phyloP scores from a whole-genome alignment of 2,329 filamentous ascomycete species.

The Stemphylium lycopersici region DNA sequence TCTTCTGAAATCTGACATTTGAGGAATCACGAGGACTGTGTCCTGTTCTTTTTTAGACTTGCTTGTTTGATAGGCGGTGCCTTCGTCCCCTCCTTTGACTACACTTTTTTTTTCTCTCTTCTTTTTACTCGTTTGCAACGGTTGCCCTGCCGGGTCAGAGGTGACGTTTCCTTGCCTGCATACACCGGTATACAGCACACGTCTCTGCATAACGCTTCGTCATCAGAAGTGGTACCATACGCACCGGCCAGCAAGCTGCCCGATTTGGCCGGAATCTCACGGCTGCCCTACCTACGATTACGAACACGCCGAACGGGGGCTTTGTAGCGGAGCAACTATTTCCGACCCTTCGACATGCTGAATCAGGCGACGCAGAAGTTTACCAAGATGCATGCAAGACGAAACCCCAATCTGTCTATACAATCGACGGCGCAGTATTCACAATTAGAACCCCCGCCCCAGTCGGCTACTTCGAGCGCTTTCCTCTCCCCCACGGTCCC shows the following conservation, averaged over 20 bases:
- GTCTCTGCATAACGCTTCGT: constrained; percentile 3
- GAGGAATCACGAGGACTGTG: constrained; percentile 1
- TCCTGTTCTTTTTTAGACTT: background rate
- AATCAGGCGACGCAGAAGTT: constrained; percentile 44
- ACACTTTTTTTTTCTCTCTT: background rate
- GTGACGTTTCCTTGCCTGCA: constrained; percentile 15
- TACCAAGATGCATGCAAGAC: constrained; percentile 54
- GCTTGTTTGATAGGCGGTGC: constrained; percentile 20
- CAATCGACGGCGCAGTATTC: constrained; percentile 49
- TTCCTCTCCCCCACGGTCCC: constrained; percentile 45
- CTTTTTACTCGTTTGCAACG: constrained; percentile 4
- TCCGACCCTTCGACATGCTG: constrained; percentile 36
- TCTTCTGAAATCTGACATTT: background rate
- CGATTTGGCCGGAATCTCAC: constrained; percentile 8
- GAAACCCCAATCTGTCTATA: constrained; percentile 56
- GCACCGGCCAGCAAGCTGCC: constrained; percentile 16
- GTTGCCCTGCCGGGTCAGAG: constrained; percentile 26
- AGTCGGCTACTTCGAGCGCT: constrained; percentile 44
- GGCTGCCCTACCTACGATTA: background rate
- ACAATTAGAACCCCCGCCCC: constrained; percentile 37
- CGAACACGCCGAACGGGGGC: constrained; percentile 1
- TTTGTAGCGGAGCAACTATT: background rate
- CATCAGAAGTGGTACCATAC: constrained; percentile 17
- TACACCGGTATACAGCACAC: background rate
- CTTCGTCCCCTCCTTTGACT: constrained; percentile 26